Evolutionary conservation across 495 filamentous ascomycete genomes (phyloP), one percentile per base, ranked within the genome.

Genomic region (Aspergillus cristatus): DNA sequence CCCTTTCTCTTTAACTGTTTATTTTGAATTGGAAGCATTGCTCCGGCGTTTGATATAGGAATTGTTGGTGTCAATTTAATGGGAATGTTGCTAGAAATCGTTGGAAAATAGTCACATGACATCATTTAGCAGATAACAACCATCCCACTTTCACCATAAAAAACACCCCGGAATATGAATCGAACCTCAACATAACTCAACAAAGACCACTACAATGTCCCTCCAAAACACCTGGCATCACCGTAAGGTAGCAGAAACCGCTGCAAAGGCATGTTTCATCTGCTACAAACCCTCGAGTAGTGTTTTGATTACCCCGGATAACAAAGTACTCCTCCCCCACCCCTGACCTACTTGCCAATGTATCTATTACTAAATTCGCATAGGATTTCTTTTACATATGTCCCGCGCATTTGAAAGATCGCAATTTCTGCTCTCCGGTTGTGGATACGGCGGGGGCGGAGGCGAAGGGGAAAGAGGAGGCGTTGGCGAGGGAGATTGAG

Each of bases 301-400:
- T 50, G 91, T 97, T 16, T 67, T 98, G 41, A 82, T 95, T 43
- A 95, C 87, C 2, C 72, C 85, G 0, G 86, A 94, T 50, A 90
- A 84, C 57, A 94, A 90, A 76, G 87, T 88, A 61, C 38, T 8
- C 32, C 45, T 42, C 16, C 15, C n/a, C 24, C 17, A 32, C 33
- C 17, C 33, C 7, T 33, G 1, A 14, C 14, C 16, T 18, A 12
- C 1, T 2, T 8, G 18, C 14, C 18, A 12, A 3, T 16, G 16
- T 34, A 16, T 18, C 11, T 34, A 18, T 34, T 28, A 32, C 14
- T 6, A 17, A 42, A 11, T 17, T 1, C 18, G 14, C 17, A 28
- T 54, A 93, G 85, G 91, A 98, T 56, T 94, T 84, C 67, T 97
- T 98, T 60, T 94, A 93, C 54, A 72, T 90, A 20, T 98, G 91